Evolutionary conservation across 495 filamentous ascomycete genomes (phyloP).

Genomic region (Aspergillus ellipticus): DNA sequence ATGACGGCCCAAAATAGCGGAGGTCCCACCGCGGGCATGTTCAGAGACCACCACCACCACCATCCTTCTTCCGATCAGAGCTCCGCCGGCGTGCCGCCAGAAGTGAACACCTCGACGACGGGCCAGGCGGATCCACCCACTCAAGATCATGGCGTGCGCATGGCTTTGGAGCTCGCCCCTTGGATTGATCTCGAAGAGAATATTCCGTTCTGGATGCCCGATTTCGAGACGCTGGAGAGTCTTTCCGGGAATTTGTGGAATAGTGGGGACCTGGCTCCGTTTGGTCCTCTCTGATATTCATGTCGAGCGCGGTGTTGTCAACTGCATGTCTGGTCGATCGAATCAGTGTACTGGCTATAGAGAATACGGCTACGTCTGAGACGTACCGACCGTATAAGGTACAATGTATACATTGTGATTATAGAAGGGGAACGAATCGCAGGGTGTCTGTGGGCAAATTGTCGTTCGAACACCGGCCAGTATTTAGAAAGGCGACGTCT

Average conservation of each 20-base stretch:
- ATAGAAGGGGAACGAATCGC: background rate
- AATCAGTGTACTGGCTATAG: background rate
- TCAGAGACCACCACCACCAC: background rate
- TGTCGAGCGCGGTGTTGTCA: background rate
- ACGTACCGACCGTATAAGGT: background rate
- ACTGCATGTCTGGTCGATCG: background rate
- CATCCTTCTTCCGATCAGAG: background rate
- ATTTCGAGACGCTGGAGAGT: conserved; percentile 44
- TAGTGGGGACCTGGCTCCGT: conserved; percentile 28
- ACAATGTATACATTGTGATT: background rate
- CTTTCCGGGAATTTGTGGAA: conserved; percentile 36
- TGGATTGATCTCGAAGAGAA: conserved; percentile 44
- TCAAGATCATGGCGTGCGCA: conserved; percentile 37
- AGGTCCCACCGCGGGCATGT: conserved; percentile 6
- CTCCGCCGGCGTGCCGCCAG: background rate
- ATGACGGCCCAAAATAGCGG: conserved; percentile 38
- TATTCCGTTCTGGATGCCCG: conserved; percentile 45
- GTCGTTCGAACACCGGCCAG: background rate
- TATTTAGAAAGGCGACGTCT: no score
- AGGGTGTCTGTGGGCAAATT: background rate
- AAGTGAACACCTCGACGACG: background rate
- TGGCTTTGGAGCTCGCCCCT: conserved; percentile 44
- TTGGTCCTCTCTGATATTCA: conserved; percentile 31
- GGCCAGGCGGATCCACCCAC: conserved; percentile 9
- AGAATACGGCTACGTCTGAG: background rate